phyloP scores from a whole-genome alignment of 2,329 filamentous ascomycete species.

The Zymoseptoria passerinii region DNA sequence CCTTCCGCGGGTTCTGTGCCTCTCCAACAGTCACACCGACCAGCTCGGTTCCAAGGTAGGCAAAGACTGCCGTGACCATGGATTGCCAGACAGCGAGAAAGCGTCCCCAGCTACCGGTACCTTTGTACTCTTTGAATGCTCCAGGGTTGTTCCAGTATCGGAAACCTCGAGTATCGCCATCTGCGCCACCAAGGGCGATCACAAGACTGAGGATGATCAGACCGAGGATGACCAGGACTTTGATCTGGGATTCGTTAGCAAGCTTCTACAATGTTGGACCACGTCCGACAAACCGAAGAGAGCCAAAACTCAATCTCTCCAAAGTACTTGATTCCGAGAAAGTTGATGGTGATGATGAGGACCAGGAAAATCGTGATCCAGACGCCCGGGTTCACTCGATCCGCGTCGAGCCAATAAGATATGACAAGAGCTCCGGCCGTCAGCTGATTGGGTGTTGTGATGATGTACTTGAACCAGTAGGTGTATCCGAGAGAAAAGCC shows the following conservation, averaged over 20 bases:
- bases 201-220: slow-evolving; percentile 36
- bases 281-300: slow-evolving; percentile 22
- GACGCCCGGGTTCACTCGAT: slow-evolving; percentile 36
- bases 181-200: slow-evolving; percentile 23
- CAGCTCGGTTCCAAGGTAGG: slow-evolving; percentile 68
- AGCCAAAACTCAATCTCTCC: slow-evolving; percentile 45
- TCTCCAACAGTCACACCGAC: slow-evolving; percentile 73
- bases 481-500: slow-evolving; percentile 67
- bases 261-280: not conserved
- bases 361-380: slow-evolving; percentile 58
- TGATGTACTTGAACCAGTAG: slow-evolving; percentile 59
- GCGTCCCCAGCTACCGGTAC: slow-evolving; percentile 28
- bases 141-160: slow-evolving; percentile 37
- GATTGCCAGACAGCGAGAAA: slow-evolving; percentile 37
- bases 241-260: slow-evolving; percentile 25
- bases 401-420: slow-evolving; percentile 58
- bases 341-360: slow-evolving; percentile 38
- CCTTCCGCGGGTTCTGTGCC: slow-evolving; percentile 60
- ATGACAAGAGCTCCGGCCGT: slow-evolving; percentile 74
- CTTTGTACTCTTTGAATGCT: slow-evolving; percentile 36
- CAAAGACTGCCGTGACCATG: slow-evolving; percentile 69
- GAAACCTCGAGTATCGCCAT: slow-evolving; percentile 33
- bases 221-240: slow-evolving; percentile 40
- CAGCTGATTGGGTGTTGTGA: slow-evolving; percentile 75
- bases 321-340: slow-evolving; percentile 54